Base-by-base conservation (phyloP, 2,329 filamentous ascomycete species). In the Fusarium graminum region DNA sequence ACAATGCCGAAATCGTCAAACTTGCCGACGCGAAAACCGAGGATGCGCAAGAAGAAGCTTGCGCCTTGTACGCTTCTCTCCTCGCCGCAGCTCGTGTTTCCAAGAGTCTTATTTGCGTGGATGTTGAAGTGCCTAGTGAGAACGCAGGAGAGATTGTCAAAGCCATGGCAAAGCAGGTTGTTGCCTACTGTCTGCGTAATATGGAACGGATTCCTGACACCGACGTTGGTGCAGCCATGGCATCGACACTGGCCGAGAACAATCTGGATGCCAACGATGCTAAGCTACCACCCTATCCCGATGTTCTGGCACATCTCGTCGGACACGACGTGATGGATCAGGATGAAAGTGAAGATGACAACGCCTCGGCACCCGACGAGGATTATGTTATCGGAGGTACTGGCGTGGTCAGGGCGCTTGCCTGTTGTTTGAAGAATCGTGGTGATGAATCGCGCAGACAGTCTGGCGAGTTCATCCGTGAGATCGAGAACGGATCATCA, bases 381-480 rank as follows among this genome's bases (percentile, higher is more conserved):
- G 93, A 97, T 76, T 98, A 98, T 77, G 93, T 98, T 42, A 95
- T 98, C 72, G 94, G 94, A 19, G 94, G 94, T 16, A 97, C 93
- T 1, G 95, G 94, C 26, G 93, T 99, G 3, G 94, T 97, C 46
- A 97, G 97, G 79, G 95, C 95, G 6, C 83, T 99, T 43, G 90
- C 92, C 52, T 96, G 96, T 72, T 97, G 94, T 73, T 82, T 99
- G 47, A 90, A 93, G 70, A 96, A 97, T 74, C 88, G 92, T 60
- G 76, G 78, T 6, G 85, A 89, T 51, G 89, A 90, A 53, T 86
- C 86, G 29, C 80, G 86, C 65, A 76, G 82, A 49, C 80, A 82
- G 45, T 85, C 83, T 14, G 80, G 80, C 42, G 83, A 86, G 51
- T 83, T 87, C 56, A 78, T 83, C 57, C 80, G 82, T 28, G 86